Evolutionary conservation across 306 rosid genomes (phyloP), one percentile per base, ranked within the genome.

Genomic region (Lathyrus aphaca): DNA sequence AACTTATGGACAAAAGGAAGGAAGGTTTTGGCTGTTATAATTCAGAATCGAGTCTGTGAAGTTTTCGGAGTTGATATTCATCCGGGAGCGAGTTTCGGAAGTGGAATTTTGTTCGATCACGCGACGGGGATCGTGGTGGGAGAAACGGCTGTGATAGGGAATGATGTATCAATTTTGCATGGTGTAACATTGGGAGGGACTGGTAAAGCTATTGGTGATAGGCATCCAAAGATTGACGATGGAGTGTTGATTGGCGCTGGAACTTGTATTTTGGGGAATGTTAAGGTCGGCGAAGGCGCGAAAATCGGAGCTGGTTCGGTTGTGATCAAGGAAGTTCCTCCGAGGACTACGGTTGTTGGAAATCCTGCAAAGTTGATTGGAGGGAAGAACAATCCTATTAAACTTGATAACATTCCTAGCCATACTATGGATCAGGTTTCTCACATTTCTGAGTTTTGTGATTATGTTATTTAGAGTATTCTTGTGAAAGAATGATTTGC

Each of bases 221-320:
- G 99, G 54, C 97, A 94, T 48, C 99, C 99, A 0, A 94, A 91
- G 77, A 91, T 94, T 74, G 97, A 96, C 4, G 85, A 94, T 75
- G 97, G 99, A 40, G 99, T 94, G 30, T 44, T 94, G 46, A 94
- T 94, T 5, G 97, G 99, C 4, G 99, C 97, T 0, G 96, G 97
- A 37, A 86, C 96, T 43, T 91, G 95, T 74, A 90, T 94, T 16
- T 62, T 94, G 67, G 97, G 99, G 59, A 94, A 89, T 18, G 86
- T 91, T 29, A 86, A 40, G 74, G 65, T 94, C 60, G 97, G 97
- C 23, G 91, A 88, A 5, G 89, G 97, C 0, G 96, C 96, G 2
- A 91, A 88, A 71, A 86, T 94, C 54, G 99, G 99, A 10, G 95
- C 97, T 74, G 87, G 96, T 50, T 91, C 97, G 0, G 97, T 94